Conservation (phyloP, 306 rosid genomes). For the Notholithocarpus densiflorus region DNA sequence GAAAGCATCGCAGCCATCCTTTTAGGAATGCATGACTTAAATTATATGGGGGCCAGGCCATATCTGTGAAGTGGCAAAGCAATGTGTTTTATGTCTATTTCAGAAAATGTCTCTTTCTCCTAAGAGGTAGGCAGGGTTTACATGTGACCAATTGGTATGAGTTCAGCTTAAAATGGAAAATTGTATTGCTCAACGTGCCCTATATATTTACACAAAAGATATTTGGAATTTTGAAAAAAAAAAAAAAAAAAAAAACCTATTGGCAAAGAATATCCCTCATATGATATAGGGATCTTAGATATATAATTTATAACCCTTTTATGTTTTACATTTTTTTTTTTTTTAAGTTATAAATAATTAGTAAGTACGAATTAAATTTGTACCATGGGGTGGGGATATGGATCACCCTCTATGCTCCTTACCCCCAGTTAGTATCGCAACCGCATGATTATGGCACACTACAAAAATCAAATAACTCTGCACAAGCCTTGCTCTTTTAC, state of each 20-base stretch:
- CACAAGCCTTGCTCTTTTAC: too few species aligned
- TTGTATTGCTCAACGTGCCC: slow-evolving; percentile 26
- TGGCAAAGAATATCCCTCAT: too few species aligned
- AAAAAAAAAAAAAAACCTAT: too few species aligned
- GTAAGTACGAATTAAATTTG: neutral
- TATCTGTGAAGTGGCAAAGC: slow-evolving; percentile 34
- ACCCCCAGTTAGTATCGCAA: too few species aligned
- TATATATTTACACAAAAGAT: neutral
- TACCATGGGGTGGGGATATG: too few species aligned
- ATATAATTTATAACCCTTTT: too few species aligned
- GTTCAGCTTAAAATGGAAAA: slow-evolving; percentile 47
- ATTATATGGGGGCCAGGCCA: slow-evolving; percentile 17
- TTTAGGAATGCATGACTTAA: neutral
- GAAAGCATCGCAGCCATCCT: neutral
- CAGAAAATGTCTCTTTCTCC: slow-evolving; percentile 36
- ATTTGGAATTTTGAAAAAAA: neutral
- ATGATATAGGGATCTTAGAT: too few species aligned
- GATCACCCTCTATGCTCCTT: too few species aligned
- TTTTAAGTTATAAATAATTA: neutral
- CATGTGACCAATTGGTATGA: slow-evolving; percentile 46
- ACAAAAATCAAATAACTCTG: too few species aligned
- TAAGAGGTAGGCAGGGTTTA: slow-evolving; percentile 29
- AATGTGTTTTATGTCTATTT: slow-evolving; percentile 30
- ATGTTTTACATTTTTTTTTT: neutral
- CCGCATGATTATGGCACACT: too few species aligned